Conservation (phyloP, 2,329 filamentous ascomycete species). For the Aspergillus sp. region DNA sequence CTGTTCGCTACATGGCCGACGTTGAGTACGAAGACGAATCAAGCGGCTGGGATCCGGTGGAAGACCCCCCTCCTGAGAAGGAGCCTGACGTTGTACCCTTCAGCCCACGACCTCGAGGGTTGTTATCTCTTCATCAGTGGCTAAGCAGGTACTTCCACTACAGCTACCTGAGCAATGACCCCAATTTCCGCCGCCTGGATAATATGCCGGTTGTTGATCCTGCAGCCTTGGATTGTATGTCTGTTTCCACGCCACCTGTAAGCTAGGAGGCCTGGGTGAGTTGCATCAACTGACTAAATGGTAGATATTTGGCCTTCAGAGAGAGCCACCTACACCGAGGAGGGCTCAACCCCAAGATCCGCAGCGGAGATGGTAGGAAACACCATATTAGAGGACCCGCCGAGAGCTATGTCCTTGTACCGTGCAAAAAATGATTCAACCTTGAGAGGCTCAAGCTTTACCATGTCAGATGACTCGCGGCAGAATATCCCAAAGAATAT, state of each 20-base stretch:
- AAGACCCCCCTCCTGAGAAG: background rate
- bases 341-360: background rate
- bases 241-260: background rate
- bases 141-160: slow-evolving; percentile 6
- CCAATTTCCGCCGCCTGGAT: slow-evolving; percentile 8
- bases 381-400: slow-evolving; percentile 5
- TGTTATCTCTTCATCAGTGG: slow-evolving; percentile 17
- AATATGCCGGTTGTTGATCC: slow-evolving; percentile 11
- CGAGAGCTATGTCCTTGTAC: slow-evolving; percentile 2
- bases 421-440: background rate
- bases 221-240: slow-evolving; percentile 16
- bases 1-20: slow-evolving; percentile 13
- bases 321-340: background rate
- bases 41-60: too few species aligned
- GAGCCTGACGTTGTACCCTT: slow-evolving; percentile 12
- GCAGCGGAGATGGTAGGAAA: background rate
- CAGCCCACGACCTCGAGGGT: slow-evolving; percentile 13
- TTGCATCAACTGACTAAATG: background rate
- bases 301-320: slow-evolving; percentile 16
- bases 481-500: background rate
- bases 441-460: background rate
- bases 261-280: too few species aligned
- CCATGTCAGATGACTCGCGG: background rate
- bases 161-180: background rate
- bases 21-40: background rate